Base-by-base conservation (phyloP, 495 filamentous ascomycete species). In the Aspergillus sclerotioniger region DNA sequence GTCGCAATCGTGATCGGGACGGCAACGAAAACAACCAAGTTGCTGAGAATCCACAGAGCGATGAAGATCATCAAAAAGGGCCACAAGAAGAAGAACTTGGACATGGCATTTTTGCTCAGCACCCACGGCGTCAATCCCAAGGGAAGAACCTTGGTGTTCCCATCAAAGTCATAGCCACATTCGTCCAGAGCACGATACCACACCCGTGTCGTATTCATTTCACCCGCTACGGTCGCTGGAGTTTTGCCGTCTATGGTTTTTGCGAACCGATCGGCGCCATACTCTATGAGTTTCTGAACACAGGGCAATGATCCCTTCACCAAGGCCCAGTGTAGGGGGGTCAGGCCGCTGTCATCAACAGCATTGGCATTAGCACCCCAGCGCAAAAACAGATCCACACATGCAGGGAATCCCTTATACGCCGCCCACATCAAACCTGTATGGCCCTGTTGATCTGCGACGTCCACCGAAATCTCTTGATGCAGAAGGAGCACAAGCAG, bases 351-450 rank as follows among this genome's bases (percentile, higher is more conserved):
- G 63, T 96, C 91, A 67, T 98, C 94, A 45, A 82, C 85, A 32
- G 90, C 87, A 71, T 95, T 91, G 16, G 96, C 89, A 69, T 91
- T 92, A 32, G 94, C 94, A 25, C 94, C 94, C 93, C 94, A 98
- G 58, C 91, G 86, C 55, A 98, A 72, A 64, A 96, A 94, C 20
- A 97, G 73, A 69, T 98, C 95, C 46, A 98, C 95, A 65, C 89
- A 94, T 20, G 86, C 86, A 0, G 91, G 88, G 68, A 84, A 96
- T 17, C 95, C 95, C 68, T 98, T 98, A 74, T 98, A 98, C 29
- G 92, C 92, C 21, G 95, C 90, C 94, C 94, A 98, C 94, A 98
- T 98, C 52, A 98, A 75, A 37, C 85, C 86, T 1, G 95, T 98
- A 72, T 98, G 95, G 10, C 90, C 89, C 64, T 90, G 89, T 52